phyloP scores from a whole-genome alignment of 768 basidiomycete genomes.

The Mycena rebaudengoi region DNA sequence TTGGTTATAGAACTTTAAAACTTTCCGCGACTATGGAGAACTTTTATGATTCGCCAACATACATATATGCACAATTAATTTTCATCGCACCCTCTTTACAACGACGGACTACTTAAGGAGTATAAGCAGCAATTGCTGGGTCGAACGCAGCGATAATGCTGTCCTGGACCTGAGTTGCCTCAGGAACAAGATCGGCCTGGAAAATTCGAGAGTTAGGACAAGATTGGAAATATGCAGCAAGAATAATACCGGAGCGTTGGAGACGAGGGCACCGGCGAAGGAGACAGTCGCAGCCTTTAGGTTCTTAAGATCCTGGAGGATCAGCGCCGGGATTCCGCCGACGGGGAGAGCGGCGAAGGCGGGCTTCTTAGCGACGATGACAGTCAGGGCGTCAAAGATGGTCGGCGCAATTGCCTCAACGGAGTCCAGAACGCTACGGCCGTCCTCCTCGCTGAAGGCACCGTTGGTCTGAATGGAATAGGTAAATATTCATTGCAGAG shows the following conservation, averaged over 20 bases:
- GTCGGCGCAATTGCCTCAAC: slow-evolving; percentile 31
- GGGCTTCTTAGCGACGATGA: slow-evolving; percentile 31
- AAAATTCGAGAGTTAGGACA: not conserved
- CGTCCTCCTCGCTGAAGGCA: slow-evolving; percentile 31
- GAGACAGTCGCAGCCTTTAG: slow-evolving; percentile 33
- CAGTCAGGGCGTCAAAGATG: slow-evolving; percentile 28
- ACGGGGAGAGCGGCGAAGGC: slow-evolving; percentile 32
- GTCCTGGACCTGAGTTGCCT: slow-evolving; percentile 7
- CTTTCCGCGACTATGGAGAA: no score
- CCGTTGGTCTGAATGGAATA: not conserved
- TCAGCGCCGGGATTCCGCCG: slow-evolving; percentile 32
- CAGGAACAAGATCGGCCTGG: slow-evolving; percentile 16
- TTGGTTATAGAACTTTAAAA: no score
- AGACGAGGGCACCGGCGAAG: slow-evolving; percentile 29
- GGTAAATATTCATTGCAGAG: not conserved
- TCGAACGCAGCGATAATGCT: slow-evolving; percentile 17
- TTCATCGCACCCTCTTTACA: no score
- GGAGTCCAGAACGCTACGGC: slow-evolving; percentile 22
- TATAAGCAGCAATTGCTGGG: slow-evolving; percentile 24
- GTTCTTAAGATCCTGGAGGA: slow-evolving; percentile 34
- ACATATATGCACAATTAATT: no score
- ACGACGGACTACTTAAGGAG: no score
- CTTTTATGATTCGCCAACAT: no score
- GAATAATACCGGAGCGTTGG: slow-evolving; percentile 2
- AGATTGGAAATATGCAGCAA: not conserved